A percentile compares a stretch with the other conserved stretches of the same genome.
Conservation (phyloP, 495 filamentous ascomycete genomes). For the Clavariopsis aquatica region DNA sequence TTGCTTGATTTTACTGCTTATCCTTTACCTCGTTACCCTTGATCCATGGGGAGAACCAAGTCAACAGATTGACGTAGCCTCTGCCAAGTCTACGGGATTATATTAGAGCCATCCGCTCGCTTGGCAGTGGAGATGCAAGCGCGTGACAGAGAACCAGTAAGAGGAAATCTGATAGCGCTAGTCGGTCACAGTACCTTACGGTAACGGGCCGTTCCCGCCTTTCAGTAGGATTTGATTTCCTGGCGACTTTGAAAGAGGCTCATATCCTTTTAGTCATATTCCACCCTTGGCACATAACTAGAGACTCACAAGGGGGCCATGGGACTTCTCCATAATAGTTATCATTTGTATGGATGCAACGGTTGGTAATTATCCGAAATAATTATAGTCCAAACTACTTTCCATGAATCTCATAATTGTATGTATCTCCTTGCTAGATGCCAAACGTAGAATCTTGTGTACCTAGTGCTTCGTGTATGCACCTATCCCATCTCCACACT, state of each 20-base stretch:
- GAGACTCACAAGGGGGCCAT: neutral
- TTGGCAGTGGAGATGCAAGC: neutral
- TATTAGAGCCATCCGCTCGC: neutral
- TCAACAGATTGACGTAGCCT: neutral
- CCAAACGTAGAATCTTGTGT: neutral
- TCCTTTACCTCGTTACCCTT: neutral
- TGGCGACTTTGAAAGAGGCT: neutral
- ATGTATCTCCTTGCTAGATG: neutral
- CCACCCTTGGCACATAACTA: neutral
- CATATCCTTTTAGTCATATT: neutral
- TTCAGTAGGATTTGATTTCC: neutral
- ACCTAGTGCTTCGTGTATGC: neutral
- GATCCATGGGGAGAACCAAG: neutral
- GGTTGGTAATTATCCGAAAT: too few relatives aligned
- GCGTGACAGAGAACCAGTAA: neutral
- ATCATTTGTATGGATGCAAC: neutral
- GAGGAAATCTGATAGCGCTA: neutral
- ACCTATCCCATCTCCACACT: neutral
- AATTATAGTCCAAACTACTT: too few relatives aligned
- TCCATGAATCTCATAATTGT: too few relatives aligned
- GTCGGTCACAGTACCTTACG: neutral
- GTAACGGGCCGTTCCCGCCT: neutral
- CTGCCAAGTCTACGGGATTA: neutral
- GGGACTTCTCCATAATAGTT: neutral
- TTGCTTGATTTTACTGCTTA: too few relatives aligned